phyloP scores from a whole-genome alignment of 2,329 filamentous ascomycete species.

The Westerdykella sp. region DNA sequence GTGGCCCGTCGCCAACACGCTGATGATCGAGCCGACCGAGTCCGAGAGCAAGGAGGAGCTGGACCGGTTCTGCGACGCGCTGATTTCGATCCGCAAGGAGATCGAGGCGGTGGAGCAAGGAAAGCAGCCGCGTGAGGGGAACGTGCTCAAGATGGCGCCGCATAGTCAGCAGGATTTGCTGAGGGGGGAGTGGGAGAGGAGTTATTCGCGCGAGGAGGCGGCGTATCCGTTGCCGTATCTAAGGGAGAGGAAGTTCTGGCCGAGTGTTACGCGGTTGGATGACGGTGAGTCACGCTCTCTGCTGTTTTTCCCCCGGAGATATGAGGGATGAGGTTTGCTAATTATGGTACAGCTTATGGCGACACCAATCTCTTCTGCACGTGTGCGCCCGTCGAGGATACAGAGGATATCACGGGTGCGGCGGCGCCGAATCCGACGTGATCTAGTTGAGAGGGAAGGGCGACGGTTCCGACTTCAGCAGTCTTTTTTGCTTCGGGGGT shows the following conservation, averaged over 20 bases:
- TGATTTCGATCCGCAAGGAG: slow-evolving; percentile 80
- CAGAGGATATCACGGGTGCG: slow-evolving; percentile 28
- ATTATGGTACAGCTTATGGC: slow-evolving; percentile 60
- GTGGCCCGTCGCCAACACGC: slow-evolving; percentile 88
- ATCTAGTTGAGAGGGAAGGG: too few species aligned
- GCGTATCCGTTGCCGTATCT: slow-evolving; percentile 80
- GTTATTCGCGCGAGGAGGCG: slow-evolving; percentile 73
- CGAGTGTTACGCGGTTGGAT: slow-evolving; percentile 75
- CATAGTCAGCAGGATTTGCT: slow-evolving; percentile 80
- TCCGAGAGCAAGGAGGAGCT: slow-evolving; percentile 88
- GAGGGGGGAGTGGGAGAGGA: slow-evolving; percentile 69
- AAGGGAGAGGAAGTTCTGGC: slow-evolving; percentile 97
- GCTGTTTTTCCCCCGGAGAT: background rate
- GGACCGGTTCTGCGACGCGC: slow-evolving; percentile 84
- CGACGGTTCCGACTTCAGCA: background rate
- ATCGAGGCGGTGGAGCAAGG: slow-evolving; percentile 80
- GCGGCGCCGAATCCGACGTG: slow-evolving; percentile 30
- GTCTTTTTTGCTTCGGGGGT: background rate
- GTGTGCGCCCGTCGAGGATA: slow-evolving; percentile 69
- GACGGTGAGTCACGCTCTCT: slow-evolving; percentile 57
- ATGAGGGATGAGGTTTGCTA: slow-evolving; percentile 19
- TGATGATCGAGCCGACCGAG: slow-evolving; percentile 98
- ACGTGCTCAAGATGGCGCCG: slow-evolving; percentile 83
- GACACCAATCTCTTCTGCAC: slow-evolving; percentile 94
- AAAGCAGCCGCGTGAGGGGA: slow-evolving; percentile 64